Evolutionary conservation across 345 rosid genomes (phyloP).

Genomic region (Hevea brasiliensis): DNA sequence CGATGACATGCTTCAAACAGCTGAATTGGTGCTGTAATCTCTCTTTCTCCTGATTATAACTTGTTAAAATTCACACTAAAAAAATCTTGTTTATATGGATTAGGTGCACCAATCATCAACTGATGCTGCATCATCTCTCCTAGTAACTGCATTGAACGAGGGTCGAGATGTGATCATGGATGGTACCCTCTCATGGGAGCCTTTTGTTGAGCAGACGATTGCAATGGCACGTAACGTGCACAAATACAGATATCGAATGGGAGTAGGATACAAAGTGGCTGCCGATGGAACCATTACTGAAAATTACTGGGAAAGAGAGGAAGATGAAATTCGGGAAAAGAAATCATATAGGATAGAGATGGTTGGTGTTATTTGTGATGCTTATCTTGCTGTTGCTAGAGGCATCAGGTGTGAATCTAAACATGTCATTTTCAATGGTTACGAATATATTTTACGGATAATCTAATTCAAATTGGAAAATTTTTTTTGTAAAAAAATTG

Average conservation of each 20-base stretch:
- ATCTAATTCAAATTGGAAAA: background rate
- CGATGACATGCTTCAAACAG: constrained; percentile 80
- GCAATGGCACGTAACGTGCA: constrained; percentile 91
- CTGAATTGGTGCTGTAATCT: constrained; percentile 62
- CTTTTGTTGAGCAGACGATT: constrained; percentile 81
- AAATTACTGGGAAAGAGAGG: constrained; percentile 79
- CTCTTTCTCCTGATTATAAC: too few species aligned
- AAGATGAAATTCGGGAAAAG: constrained; percentile 49
- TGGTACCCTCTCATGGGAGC: constrained; percentile 90
- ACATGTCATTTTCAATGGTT: too few species aligned
- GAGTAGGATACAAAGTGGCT: constrained; percentile 63
- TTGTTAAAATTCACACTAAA: too few species aligned
- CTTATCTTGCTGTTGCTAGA: constrained; percentile 86
- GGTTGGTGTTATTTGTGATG: constrained; percentile 93
- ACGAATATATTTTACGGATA: background rate
- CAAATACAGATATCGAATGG: constrained; percentile 83
- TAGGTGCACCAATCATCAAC: constrained; percentile 96
- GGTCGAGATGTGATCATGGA: constrained; percentile 97
- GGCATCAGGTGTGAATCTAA: constrained; percentile 66
- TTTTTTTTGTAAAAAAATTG: constrained; percentile 12
- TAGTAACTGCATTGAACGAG: constrained; percentile 87
- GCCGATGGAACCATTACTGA: constrained; percentile 68
- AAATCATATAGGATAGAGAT: constrained; percentile 90
- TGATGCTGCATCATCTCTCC: constrained; percentile 89
- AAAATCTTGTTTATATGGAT: background rate